A percentile compares a stretch with the other conserved stretches of the same genome.
Evolutionary conservation across 805 yeast species (phyloP).

Genomic region (Danielia oregonensis): DNA sequence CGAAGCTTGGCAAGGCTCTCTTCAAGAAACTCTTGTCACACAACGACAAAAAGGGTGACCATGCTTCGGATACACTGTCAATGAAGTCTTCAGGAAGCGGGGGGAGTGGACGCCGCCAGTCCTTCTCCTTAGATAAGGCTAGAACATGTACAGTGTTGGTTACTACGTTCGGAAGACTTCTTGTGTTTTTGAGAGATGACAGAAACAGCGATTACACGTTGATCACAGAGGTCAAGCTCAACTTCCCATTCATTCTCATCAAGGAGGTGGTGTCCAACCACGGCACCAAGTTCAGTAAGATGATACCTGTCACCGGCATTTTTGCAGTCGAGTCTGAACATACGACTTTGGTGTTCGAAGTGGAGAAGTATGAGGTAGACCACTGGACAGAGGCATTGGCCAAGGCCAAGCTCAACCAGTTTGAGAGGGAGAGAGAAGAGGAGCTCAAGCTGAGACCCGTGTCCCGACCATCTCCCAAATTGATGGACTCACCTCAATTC

Average conservation of each 20-base stretch:
- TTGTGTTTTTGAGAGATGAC: conserved; percentile 47
- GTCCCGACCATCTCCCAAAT: conserved; percentile 5
- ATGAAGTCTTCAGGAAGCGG: conserved; percentile 1
- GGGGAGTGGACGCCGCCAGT: not conserved
- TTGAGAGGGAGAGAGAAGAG: conserved; percentile 13
- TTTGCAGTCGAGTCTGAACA: conserved; percentile 58
- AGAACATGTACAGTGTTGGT: conserved; percentile 51
- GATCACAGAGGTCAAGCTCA: conserved; percentile 51
- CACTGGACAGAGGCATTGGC: conserved; percentile 42
- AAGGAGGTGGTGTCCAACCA: conserved; percentile 51
- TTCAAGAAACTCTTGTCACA: conserved; percentile 21
- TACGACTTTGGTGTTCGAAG: conserved; percentile 55
- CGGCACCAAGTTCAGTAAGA: conserved; percentile 26
- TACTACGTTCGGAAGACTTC: conserved; percentile 61
- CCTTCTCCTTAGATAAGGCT: conserved; percentile 29
- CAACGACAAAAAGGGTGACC: conserved; percentile 13
- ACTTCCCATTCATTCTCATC: conserved; percentile 49
- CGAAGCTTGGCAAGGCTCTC: conserved; percentile 16
- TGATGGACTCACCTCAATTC: conserved; percentile 22
- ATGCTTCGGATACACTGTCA: conserved; percentile 3
- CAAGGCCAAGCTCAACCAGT: conserved; percentile 19
- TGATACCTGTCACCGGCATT: conserved; percentile 37
- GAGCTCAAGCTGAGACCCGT: conserved; percentile 3
- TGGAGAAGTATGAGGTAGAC: conserved; percentile 46
- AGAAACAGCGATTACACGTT: conserved; percentile 41